Base-by-base conservation (phyloP, 306 rosid genomes). In the Vigna radiata region DNA sequence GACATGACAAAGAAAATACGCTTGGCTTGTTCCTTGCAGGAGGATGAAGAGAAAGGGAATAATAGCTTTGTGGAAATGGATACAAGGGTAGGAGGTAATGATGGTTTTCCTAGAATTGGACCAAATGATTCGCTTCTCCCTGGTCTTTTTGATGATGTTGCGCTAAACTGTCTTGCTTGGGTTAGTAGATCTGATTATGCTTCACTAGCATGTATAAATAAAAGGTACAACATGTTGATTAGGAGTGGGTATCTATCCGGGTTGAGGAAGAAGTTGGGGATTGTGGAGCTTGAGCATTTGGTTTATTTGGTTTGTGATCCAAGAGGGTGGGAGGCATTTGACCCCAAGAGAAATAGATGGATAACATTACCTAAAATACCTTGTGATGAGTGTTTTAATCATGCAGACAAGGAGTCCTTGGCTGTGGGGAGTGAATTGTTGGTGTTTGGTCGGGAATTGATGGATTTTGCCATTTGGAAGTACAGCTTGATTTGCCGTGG, bases 341-440 rank as follows among this genome's bases (percentile, higher is more conserved):
- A 91, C 76, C 78, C 86, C 12, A 58, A 31, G 78, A 80, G 85
- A 46, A 82, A 82, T 76, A 91, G 82, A 74, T 91, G 97, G 97
- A 88, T 88, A 83, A 11, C 86, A 15, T 78, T 91, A 75, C 97
- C 97, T 71, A 85, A 78, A 80, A 90, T 88, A 60, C 97, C 97
- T 29, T 89, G 94, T 81, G 91, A 91, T 36, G 97, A 91, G 77
- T 91, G 94, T 70, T 91, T 91, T 72, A 88, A 86, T 69, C 91
- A 83, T 75, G 92, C 94, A 19, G 97, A 91, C 79, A 91, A 89
- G 81, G 97, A 91, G 87, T 89, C 91, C 68, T 78, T 91, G 87
- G 91, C 94, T 60, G 90, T 91, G 70, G 97, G 90, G 70, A 76
- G 85, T 50, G 88, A 91, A 72, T 71, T 91, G 76, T 55, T 89